Conservation (phyloP, 2,329 filamentous ascomycete species). For the Coniochaeta sp. region DNA sequence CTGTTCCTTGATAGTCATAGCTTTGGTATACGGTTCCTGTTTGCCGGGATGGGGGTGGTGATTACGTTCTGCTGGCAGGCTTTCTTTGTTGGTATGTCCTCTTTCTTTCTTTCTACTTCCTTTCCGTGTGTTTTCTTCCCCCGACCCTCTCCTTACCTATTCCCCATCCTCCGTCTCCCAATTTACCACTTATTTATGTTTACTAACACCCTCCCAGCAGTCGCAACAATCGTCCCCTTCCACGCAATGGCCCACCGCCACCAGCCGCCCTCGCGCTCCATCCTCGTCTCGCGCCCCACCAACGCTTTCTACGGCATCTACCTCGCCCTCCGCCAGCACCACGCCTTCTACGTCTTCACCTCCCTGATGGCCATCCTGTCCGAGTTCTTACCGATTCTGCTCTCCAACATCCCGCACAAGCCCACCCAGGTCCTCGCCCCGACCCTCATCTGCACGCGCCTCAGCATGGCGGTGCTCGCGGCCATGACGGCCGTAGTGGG, state of each 20-base stretch:
- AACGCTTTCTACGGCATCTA: slow-evolving; percentile 38
- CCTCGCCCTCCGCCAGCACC: slow-evolving; percentile 21
- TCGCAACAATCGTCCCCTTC: slow-evolving; percentile 37
- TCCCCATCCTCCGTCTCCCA: no score
- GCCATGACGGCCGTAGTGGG: slow-evolving; percentile 34
- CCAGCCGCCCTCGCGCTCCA: slow-evolving; percentile 19
- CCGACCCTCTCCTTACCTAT: slow-evolving; percentile 1
- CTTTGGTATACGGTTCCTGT: slow-evolving; percentile 35
- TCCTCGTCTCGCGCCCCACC: slow-evolving; percentile 32
- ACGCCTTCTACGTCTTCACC: slow-evolving; percentile 32
- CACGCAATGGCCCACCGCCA: slow-evolving; percentile 28
- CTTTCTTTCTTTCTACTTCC: neutral
- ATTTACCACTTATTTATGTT: no score
- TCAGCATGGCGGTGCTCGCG: slow-evolving; percentile 29
- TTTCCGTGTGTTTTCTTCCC: neutral
- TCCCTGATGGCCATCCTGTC: slow-evolving; percentile 35
- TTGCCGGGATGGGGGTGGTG: slow-evolving; percentile 31
- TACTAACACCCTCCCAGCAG: slow-evolving; percentile 22
- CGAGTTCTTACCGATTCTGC: slow-evolving; percentile 41
- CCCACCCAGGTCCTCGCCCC: slow-evolving; percentile 30
- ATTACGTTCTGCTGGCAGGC: slow-evolving; percentile 33
- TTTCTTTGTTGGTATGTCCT: slow-evolving; percentile 27
- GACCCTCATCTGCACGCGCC: slow-evolving; percentile 31
- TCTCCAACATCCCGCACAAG: slow-evolving; percentile 41
- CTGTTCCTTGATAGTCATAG: slow-evolving; percentile 28